These are phyloP conservation scores for Dactylellina leptospora DNA, from an alignment of 2,329 filamentous ascomycete species.

Conservation along the genomic window DNA sequence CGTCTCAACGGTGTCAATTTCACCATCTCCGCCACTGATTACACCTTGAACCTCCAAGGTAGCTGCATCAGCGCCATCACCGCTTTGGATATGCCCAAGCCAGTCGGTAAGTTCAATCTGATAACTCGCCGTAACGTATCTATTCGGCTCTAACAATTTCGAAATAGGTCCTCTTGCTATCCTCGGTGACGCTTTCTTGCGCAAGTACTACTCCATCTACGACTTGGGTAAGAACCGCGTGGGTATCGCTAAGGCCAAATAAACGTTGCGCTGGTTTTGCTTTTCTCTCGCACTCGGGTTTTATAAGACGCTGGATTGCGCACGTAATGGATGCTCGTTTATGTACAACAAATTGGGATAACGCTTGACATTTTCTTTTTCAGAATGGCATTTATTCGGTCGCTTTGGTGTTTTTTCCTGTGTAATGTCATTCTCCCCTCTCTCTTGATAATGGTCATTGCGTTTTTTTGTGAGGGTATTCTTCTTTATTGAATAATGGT, in stretches of 20 bases:
- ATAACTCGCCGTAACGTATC: background rate
- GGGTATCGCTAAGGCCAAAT: constrained; percentile 81
- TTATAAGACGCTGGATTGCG: constrained; percentile 16
- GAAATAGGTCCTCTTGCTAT: constrained; percentile 79
- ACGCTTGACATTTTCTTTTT: background rate
- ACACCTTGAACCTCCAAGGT: constrained; percentile 93
- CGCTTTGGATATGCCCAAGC: constrained; percentile 80
- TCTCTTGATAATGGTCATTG: constrained; percentile 1
- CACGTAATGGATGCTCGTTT: constrained; percentile 21
- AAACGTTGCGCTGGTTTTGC: constrained; percentile 6
- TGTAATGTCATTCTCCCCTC: background rate
- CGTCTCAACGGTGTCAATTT: constrained; percentile 88
- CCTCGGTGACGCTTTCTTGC: constrained; percentile 84
- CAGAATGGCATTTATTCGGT: constrained; percentile 49
- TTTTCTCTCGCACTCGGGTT: background rate
- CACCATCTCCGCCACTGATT: constrained; percentile 86
- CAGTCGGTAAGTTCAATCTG: constrained; percentile 42
- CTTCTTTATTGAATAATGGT: too few species aligned
- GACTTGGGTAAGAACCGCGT: constrained; percentile 89
- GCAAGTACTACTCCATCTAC: constrained; percentile 95
- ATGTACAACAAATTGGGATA: constrained; percentile 49
- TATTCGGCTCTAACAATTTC: background rate
- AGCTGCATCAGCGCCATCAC: constrained; percentile 98
- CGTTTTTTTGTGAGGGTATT: too few species aligned
- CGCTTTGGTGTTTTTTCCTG: constrained; percentile 35